Evolutionary conservation across 805 yeast genomes (phyloP).

Genomic region (Cyberlindnera maclurae): DNA sequence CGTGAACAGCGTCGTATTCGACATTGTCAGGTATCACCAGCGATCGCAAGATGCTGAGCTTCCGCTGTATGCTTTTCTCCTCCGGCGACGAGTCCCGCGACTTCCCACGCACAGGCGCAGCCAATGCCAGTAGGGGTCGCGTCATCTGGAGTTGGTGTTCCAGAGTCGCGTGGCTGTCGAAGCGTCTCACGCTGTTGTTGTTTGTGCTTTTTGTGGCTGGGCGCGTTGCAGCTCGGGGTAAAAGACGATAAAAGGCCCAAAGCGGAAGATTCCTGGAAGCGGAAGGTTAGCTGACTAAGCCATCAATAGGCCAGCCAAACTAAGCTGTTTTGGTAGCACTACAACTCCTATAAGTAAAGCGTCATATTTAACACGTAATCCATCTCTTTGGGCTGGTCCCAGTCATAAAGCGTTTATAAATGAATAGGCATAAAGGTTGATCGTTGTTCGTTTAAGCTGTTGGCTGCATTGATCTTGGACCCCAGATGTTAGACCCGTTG

Average conservation of each 20-base stretch:
- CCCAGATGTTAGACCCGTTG: constrained; percentile 23
- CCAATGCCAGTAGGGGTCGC: not conserved
- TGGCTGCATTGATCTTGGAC: constrained; percentile 17
- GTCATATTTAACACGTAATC: not conserved
- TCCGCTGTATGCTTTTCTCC: constrained; percentile 12
- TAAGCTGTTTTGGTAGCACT: too few relatives aligned
- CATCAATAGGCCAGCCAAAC: too few relatives aligned
- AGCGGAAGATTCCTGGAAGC: too few relatives aligned
- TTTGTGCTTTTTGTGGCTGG: too few relatives aligned
- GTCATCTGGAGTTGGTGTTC: not conserved
- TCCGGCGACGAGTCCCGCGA: constrained; percentile 11
- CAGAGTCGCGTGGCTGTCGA: too few relatives aligned
- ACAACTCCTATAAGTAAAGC: not conserved
- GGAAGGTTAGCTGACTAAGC: too few relatives aligned
- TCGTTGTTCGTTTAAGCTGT: constrained; percentile 4
- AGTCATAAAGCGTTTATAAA: not conserved
- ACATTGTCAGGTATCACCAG: constrained; percentile 34
- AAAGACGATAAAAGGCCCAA: too few relatives aligned
- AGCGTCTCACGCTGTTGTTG: too few relatives aligned
- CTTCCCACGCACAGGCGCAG: not conserved
- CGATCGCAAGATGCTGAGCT: constrained; percentile 22
- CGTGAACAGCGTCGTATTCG: constrained; percentile 28
- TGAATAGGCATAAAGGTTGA: not conserved
- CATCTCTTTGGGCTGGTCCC: too few relatives aligned
- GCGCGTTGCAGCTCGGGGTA: too few relatives aligned